Percentiles rank a stretch among this genome's conserved stretches.
Evolutionary conservation across 345 rosid species (phyloP).

Genomic region (Draba incana): DNA sequence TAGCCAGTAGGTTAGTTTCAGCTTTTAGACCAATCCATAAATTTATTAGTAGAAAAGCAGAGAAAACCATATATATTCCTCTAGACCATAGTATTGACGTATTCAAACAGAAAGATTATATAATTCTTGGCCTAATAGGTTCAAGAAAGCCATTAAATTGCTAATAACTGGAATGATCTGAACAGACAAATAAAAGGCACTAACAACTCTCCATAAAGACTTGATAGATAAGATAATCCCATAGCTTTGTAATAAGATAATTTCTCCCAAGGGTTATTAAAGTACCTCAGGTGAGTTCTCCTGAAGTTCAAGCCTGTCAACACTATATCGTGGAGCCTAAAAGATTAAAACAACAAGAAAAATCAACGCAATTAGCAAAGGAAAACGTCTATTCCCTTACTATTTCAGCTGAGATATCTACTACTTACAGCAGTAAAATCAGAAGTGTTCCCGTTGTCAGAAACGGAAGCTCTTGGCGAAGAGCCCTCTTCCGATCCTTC

Average conservation of each 20-base stretch:
- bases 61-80: constrained; percentile 11
- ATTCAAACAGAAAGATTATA: neutral
- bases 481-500: constrained; percentile 87
- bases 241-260: neutral
- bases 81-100: neutral
- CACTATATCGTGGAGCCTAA: constrained; percentile 59
- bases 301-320: constrained; percentile 51
- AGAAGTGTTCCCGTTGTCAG: constrained; percentile 58
- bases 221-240: neutral
- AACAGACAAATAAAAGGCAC: neutral
- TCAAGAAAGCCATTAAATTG: neutral
- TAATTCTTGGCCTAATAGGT: neutral
- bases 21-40: constrained; percentile 10
- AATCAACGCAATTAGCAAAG: constrained; percentile 23
- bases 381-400: neutral
- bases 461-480: constrained; percentile 70
- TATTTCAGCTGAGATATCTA: constrained; percentile 14
- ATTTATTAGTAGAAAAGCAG: neutral
- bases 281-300: constrained; percentile 68
- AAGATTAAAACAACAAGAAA: constrained; percentile 42
- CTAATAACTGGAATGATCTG: neutral
- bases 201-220: neutral
- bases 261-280: neutral
- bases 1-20: constrained; percentile 3
- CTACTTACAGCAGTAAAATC: constrained; percentile 71